phyloP scores from a whole-genome alignment of 352 stramenopile genomes.

The Pythium coloratum region DNA sequence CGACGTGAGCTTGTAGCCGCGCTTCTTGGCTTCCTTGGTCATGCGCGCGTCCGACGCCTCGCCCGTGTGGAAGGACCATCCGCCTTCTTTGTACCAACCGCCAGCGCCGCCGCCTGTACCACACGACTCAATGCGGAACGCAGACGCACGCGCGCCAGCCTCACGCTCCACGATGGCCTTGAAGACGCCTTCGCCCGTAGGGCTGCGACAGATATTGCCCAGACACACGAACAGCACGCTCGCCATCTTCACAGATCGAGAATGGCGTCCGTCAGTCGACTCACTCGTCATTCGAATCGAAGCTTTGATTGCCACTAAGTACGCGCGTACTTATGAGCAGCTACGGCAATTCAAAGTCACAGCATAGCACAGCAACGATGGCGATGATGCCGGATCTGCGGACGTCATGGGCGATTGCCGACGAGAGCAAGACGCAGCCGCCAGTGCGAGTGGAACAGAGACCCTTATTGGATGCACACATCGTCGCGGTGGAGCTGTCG shows the following conservation, averaged over 20 bases:
- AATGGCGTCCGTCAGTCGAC: too few relatives aligned
- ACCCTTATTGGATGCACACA: conserved; percentile 12
- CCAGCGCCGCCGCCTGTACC: conserved; percentile 82
- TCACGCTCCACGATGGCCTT: conserved; percentile 65
- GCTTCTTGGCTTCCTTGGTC: conserved; percentile 82
- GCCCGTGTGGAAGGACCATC: conserved; percentile 88
- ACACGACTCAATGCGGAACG: conserved; percentile 80
- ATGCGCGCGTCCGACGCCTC: conserved; percentile 83
- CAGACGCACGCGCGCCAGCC: conserved; percentile 25
- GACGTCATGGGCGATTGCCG: conserved; percentile 11
- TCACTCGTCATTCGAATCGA: neutral
- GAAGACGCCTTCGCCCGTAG: conserved; percentile 81
- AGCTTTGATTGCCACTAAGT: conserved; percentile 10
- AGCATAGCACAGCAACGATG: neutral
- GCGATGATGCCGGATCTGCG: neutral
- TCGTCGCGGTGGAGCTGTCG: conserved; percentile 15
- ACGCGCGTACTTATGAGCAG: conserved; percentile 20
- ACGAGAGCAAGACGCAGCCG: conserved; percentile 3
- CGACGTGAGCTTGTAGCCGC: conserved; percentile 80
- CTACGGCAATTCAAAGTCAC: neutral
- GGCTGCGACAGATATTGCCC: conserved; percentile 89
- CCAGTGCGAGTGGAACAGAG: conserved; percentile 7
- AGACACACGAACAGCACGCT: conserved; percentile 90
- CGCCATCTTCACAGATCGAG: conserved; percentile 31
- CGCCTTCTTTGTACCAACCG: conserved; percentile 73